Conservation (phyloP, 345 rosid genomes). For the Alliaria petiolata region DNA sequence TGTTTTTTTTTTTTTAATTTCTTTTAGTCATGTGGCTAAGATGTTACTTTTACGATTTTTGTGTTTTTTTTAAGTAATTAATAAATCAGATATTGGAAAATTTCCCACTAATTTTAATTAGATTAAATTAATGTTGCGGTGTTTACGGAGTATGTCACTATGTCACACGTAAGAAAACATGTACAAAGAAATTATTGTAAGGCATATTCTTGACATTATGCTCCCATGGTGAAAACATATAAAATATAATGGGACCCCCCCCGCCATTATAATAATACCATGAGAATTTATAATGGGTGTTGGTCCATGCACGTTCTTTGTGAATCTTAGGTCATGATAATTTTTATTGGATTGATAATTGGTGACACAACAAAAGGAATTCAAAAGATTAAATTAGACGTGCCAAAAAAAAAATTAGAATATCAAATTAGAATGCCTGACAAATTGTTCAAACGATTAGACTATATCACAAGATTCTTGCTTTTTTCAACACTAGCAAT, state of each 20-base stretch:
- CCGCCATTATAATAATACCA: conserved; percentile 1
- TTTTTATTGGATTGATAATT: not conserved
- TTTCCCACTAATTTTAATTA: not conserved
- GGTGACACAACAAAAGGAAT: not conserved
- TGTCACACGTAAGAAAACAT: conserved; percentile 18
- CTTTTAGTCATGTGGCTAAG: conserved; percentile 3
- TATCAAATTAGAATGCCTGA: not conserved
- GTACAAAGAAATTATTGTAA: not conserved
- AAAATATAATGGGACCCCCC: conserved; percentile 14
- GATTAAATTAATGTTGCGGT: not conserved
- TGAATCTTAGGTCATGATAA: not conserved
- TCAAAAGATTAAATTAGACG: not conserved
- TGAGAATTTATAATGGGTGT: not conserved
- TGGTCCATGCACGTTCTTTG: conserved; percentile 28
- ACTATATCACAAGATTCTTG: not conserved
- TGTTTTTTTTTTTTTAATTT: not conserved
- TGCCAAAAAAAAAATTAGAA: not conserved
- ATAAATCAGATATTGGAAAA: conserved; percentile 2
- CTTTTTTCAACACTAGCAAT: not conserved
- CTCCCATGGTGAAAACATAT: conserved; percentile 13
- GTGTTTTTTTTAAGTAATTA: not conserved
- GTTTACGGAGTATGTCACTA: conserved; percentile 9
- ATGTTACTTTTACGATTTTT: conserved; percentile 4
- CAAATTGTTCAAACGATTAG: not conserved
- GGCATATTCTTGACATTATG: conserved; percentile 25